Evolutionary conservation across 2,329 filamentous ascomycete genomes (phyloP).

Genomic region (Leptographium wingfieldii): DNA sequence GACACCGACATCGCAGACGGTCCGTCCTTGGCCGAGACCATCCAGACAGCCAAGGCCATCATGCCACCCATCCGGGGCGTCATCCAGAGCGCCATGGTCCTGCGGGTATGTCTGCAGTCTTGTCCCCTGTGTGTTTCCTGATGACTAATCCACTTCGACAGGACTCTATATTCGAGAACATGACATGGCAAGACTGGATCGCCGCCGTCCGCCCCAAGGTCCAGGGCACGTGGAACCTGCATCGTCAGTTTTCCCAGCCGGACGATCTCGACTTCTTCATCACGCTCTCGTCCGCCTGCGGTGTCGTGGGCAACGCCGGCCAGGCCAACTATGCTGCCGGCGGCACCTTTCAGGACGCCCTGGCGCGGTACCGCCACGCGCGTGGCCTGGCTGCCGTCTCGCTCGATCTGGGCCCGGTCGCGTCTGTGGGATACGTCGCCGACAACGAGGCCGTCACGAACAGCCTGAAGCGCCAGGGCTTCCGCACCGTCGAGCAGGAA

Average conservation of each 20-base stretch:
- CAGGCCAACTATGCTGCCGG: constrained; percentile 28
- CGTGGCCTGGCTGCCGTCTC: constrained; percentile 6
- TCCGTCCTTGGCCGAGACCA: background rate
- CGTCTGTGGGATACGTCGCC: constrained; percentile 12
- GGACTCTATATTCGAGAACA: constrained; percentile 6
- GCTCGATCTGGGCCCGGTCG: constrained; percentile 13
- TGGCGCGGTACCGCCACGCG: background rate
- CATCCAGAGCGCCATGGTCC: constrained; percentile 30
- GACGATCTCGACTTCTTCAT: constrained; percentile 25
- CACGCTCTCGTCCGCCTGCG: constrained; percentile 25
- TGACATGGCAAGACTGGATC: constrained; percentile 4
- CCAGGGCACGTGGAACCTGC: constrained; percentile 6
- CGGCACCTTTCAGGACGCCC: constrained; percentile 21
- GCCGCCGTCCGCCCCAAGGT: constrained; percentile 9
- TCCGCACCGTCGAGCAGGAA: background rate
- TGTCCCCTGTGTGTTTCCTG: no score
- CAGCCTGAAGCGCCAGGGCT: background rate
- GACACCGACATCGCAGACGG: background rate
- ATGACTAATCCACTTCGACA: background rate
- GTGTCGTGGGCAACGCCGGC: constrained; percentile 21
- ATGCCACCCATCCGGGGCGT: constrained; percentile 26
- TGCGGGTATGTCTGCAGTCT: constrained; percentile 6
- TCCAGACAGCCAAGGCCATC: background rate
- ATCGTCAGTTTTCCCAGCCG: background rate
- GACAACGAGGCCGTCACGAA: background rate